Evolutionary conservation across 2,329 filamentous ascomycete genomes (phyloP), one percentile per base, ranked within the genome.

Genomic region (Pseudocercospora vitis): DNA sequence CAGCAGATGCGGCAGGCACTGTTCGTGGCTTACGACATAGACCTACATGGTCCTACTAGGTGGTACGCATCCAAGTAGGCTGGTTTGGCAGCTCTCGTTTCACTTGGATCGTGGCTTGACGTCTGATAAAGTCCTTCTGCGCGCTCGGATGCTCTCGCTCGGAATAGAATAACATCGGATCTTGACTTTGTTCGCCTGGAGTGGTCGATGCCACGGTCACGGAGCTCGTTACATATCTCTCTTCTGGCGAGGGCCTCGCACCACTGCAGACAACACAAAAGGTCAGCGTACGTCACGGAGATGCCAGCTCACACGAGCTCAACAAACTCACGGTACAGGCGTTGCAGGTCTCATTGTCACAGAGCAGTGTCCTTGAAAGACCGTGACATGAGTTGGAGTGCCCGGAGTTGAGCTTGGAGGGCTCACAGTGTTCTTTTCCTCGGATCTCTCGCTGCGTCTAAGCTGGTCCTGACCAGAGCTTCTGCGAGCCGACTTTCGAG

Each of bases 31-130:
- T n/a, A n/a, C n/a, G n/a, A n/a, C n/a, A n/a, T n/a, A n/a, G n/a
- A n/a, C n/a, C n/a, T n/a, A n/a, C n/a, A n/a, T n/a, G n/a, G n/a
- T 45, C 42, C 42, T 45, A 45, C n/a, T n/a, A 45, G 14, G 42
- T 45, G 42, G 24, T 28, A 29, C 42, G 42, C 42, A 45, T 45
- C 42, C 42, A 45, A 14, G 24, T 29, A 3, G 42, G 24, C 14
- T 45, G 42, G 12, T 19, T 12, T 45, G 7, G 1, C 7, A 29
- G 14, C 26, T 45, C 42, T 14, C 7, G 23, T 1, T 45, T 12
- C 26, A 3, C 16, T 14, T 45, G 23, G 23, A 29, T 45, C 18
- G 5, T 2, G 8, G 16, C 14, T 14, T 29, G 42, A 14, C n/a
- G 23, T n/a, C 29, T 19, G 12, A 29, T 18, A 31, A 45, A 45